Percentiles rank a stretch among this genome's conserved stretches.
These are phyloP conservation scores for Pichia phayaonensis DNA, from an alignment of 805 yeast species.

Conservation along the genomic window DNA sequence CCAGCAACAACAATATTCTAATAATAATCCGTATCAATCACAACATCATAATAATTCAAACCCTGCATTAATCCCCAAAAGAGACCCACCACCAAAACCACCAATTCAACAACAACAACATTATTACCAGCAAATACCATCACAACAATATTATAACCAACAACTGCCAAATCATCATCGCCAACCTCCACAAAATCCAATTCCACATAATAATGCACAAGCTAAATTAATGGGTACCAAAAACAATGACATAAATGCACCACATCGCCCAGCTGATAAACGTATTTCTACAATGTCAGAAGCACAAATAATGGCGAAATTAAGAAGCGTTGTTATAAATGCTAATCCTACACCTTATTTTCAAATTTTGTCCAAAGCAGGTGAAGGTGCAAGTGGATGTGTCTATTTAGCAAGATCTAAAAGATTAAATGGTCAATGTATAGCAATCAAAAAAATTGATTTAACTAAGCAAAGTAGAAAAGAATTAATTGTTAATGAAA, in stretches of 20 bases:
- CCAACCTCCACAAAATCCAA: neutral
- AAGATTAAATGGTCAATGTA: constrained; percentile 46
- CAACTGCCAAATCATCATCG: neutral
- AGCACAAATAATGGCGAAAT: constrained; percentile 73
- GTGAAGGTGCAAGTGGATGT: constrained; percentile 98
- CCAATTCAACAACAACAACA: constrained; percentile 1
- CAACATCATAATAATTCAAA: neutral
- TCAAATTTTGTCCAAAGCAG: constrained; percentile 75
- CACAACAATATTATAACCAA: constrained; percentile 9
- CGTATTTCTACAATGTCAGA: constrained; percentile 68
- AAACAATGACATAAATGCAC: neutral
- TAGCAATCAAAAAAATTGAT: constrained; percentile 96
- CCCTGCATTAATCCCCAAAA: constrained; percentile 1
- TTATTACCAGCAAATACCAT: constrained; percentile 7
- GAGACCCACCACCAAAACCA: constrained; percentile 7
- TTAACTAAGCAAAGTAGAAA: constrained; percentile 85
- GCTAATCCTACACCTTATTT: constrained; percentile 82
- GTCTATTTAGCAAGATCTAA: constrained; percentile 78
- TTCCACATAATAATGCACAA: constrained; percentile 14
- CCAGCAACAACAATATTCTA: constrained; percentile 13
- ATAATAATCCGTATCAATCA: neutral
- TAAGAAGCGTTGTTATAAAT: constrained; percentile 73
- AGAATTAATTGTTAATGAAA: constrained; percentile 92
- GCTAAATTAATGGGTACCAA: constrained; percentile 12
- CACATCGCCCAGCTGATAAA: constrained; percentile 32